Base-by-base conservation (phyloP, 2,329 filamentous ascomycete species). In the Sporothrix euskadiensis region DNA sequence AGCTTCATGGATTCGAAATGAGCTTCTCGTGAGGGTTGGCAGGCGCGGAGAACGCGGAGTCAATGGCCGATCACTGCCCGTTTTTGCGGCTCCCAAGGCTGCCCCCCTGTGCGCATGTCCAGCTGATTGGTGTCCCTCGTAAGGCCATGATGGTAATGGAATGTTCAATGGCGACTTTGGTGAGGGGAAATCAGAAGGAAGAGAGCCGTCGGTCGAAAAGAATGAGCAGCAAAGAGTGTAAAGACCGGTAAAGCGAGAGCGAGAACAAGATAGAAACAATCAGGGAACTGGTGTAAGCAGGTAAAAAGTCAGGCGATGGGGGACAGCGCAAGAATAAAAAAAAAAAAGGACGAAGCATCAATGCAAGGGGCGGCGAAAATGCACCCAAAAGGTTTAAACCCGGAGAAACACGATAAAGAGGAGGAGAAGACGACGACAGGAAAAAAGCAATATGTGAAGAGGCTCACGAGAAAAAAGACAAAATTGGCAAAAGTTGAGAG, bases 151-250 rank as follows among this genome's bases (percentile, higher is more conserved):
- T 61, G 57, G 19, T 8, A 9, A 61, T 59, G 56, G 30, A 44
- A 65, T n/a, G 9, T 26, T 52, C 19, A 16, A 19, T 39, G 57
- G 57, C 4, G 12, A 19, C 4, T 14, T 9, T 1, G 22, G 8
- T 66, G 61, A 66, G 61, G 39, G 39, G 61, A 66, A 66, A 66
- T 66, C 39, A 66, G 35, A 66, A 47, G 61, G 61, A 66, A 66
- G 22, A 65, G n/a, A 19, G 52, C 22, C 12, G 52, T 56, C 22
- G 52, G 52, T 22, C 22, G 52, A 30, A 54, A 54, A 54, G 10
- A 26, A 26, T n/a, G n/a, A 9, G 22, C 8, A 44, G 35, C 32
- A 30, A 61, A 19, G 2, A 22, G 30, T 1, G 14, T 35, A 59
- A 57, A 57, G 56, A 1, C 5, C 10, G 5, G 14, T 35, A 59